phyloP scores from a whole-genome alignment of 1,284 basidiomycete genomes.

The Takashimella tepidaria region DNA sequence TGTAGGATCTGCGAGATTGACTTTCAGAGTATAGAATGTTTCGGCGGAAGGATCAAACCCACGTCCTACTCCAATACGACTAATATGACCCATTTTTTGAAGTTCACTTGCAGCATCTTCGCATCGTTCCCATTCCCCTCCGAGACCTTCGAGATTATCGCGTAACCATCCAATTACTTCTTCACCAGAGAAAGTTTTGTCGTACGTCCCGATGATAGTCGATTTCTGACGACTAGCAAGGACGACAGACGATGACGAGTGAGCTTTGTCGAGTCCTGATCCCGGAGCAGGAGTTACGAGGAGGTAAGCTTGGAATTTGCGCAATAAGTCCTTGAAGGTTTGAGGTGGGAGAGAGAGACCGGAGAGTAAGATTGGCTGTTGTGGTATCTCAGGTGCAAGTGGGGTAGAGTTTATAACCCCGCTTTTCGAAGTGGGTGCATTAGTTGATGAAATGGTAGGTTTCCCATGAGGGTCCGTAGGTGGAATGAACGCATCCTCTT shows the following conservation, averaged over 20 bases:
- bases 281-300: slow-evolving; percentile 37
- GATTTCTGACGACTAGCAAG: slow-evolving; percentile 61
- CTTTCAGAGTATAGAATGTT: slow-evolving; percentile 40
- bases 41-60: slow-evolving; percentile 44
- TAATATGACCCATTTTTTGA: slow-evolving; percentile 65
- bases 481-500: slow-evolving; percentile 41
- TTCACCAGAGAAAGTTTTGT: slow-evolving; percentile 74
- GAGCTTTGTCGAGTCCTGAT: slow-evolving; percentile 16
- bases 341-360: slow-evolving; percentile 63
- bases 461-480: slow-evolving; percentile 35
- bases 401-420: slow-evolving; percentile 3
- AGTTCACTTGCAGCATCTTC: slow-evolving; percentile 73
- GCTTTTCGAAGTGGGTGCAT: neutral
- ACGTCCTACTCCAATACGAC: slow-evolving; percentile 59
- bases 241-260: slow-evolving; percentile 52
- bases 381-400: slow-evolving; percentile 11
- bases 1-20: slow-evolving; percentile 11
- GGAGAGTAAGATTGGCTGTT: slow-evolving; percentile 62
- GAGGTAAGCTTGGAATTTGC: slow-evolving; percentile 49
- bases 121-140: slow-evolving; percentile 66
- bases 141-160: slow-evolving; percentile 63
- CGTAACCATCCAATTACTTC: slow-evolving; percentile 72
- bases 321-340: slow-evolving; percentile 63
- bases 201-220: slow-evolving; percentile 80
- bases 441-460: slow-evolving; percentile 12